Base-by-base conservation (phyloP, 2,329 filamentous ascomycete species). In the Aspergillus niger region DNA sequence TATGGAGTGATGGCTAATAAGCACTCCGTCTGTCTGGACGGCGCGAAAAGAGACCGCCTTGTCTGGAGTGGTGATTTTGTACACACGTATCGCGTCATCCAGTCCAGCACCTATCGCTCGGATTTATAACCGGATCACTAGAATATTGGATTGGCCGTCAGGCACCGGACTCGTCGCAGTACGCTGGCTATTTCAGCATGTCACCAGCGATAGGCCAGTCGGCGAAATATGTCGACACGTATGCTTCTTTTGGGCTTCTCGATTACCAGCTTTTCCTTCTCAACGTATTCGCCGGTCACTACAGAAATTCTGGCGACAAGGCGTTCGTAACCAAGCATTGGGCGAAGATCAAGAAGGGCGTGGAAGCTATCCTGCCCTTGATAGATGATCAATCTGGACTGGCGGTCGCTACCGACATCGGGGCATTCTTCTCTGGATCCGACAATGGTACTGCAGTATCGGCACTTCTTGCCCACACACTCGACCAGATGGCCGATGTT, bases 21-120 rank as follows among this genome's bases (percentile, higher is more conserved):
- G n/a, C 68, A 53, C 28, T 64, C 59, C 26, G 28, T 66, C n/a
- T 67, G 66, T 30, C 41, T 69, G 15, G 85, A 88, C 68, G 85
- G 85, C 13, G 83, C 83, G 1, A 87, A 87, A 68, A 78, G 85
- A 32, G 85, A 87, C 66, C 79, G 84, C 8, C 75, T 85, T 17
- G 63, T 66, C 8, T 67, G 64, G 65, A 56, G 59, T 2, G 65
- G 65, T 11, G 65, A 67, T 48, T 65, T 67, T 20, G 55, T 62
- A 15, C 65, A 67, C 24, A 67, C 65, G 8, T 52, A 56, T 3
- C 65, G 65, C 11, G 63, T 67, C 15, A 59, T 67, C 17, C 48
- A 56, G 8, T 55, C 61, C 15, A 65, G 60, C 15, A 67, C 63
- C 15, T 54, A 48, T 22, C 63, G 64, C 13, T 50, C 41, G 5